Evolutionary conservation across 257 asterid species (phyloP), one percentile per base, ranked within the genome.

Genomic region (Jacaranda copaia): DNA sequence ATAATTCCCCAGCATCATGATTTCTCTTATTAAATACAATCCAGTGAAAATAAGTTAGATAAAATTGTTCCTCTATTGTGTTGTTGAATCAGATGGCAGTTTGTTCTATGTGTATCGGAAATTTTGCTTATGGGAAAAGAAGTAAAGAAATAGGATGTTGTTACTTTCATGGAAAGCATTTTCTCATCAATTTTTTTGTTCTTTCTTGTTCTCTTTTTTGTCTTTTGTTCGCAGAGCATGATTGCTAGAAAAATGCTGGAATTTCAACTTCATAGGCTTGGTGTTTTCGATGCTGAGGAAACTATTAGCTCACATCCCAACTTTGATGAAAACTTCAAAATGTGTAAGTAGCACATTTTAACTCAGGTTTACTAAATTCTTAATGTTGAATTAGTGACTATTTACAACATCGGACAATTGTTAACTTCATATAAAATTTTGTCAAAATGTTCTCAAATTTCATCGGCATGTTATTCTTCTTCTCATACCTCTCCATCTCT

Each of bases 231-330:
- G 75, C 85, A 96, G 99, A 93, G 97, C 92, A 93, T 93, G 97
- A 86, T 93, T 79, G 98, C 98, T 62, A 92, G 98, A 52, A 96
- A 88, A 86, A 90, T 96, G 97, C 82, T 96, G 86, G 99, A 96
- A 81, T 91, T 86, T 82, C 99, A 96, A 84, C 94, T 96, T 42
- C 91, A 88, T 74, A 88, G 99, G 80, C 98, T 96, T 81, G 99
- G 98, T 81, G 70, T 86, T 83, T 96, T 96, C 73, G 82, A 85
- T 80, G 99, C 98, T 65, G 95, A 90, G 42, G 99, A 96, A 84
- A 87, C 93, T 68, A 89, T 96, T 77, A 87, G 86, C 79, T 76
- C 93, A 70, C 97, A 96, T 85, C 84, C 91, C 56, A 96, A 96
- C 86, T 89, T 96, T 68, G 99, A 96, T 52, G 95, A 92, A 3